A percentile compares a stretch with the other conserved stretches of the same genome.
Evolutionary conservation across 169 alveolate genomes (phyloP).

Genomic region (Amoebophrya sp.): DNA sequence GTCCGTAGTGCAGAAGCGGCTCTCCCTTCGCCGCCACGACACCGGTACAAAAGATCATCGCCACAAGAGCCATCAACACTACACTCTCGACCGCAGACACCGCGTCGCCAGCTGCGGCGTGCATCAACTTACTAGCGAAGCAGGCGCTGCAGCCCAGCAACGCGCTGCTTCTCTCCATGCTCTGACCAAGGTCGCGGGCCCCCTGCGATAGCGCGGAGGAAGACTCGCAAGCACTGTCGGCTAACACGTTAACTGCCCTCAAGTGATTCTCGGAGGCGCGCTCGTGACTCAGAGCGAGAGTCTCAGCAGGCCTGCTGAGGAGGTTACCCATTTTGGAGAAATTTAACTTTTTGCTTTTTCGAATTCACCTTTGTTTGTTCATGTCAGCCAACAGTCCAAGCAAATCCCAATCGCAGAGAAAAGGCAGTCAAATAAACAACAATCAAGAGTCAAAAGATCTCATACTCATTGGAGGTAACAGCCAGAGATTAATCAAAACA

Average conservation of each 20-base stretch:
- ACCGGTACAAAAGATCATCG: background rate
- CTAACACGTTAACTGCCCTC: background rate
- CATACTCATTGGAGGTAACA: too few species aligned
- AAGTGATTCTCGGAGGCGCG: background rate
- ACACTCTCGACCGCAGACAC: background rate
- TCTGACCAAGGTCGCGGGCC: background rate
- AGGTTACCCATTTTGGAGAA: background rate
- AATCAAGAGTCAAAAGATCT: too few species aligned
- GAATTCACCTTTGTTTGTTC: too few species aligned
- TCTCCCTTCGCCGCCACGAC: background rate
- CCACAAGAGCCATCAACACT: background rate
- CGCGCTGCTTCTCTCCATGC: background rate
- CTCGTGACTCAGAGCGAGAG: background rate
- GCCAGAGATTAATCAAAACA: too few species aligned
- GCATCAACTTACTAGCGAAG: background rate
- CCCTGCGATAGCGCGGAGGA: conserved; percentile 7
- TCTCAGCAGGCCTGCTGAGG: background rate
- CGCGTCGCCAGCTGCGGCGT: background rate
- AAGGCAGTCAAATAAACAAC: too few species aligned
- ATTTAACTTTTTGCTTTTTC: too few species aligned
- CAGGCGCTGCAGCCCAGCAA: background rate
- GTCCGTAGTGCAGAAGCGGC: background rate
- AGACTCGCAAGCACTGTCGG: background rate
- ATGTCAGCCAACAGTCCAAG: too few species aligned
- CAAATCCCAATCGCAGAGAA: too few species aligned